These are phyloP conservation scores for Aspergillus japonicus DNA, from an alignment of 2,329 filamentous ascomycete genomes.

Conservation along the genomic window DNA sequence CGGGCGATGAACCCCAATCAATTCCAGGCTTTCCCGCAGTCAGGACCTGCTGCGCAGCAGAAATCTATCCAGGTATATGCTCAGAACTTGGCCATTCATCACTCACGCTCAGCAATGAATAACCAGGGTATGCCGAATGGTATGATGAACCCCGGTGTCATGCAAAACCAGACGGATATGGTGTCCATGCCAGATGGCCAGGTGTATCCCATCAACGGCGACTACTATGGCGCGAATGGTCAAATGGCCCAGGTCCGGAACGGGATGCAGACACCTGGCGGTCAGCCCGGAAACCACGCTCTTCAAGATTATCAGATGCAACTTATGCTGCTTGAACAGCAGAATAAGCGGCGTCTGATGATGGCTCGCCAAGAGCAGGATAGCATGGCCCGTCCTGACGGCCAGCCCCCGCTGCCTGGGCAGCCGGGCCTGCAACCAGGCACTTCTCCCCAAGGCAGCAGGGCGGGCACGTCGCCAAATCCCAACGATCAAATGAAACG, in stretches of 20 bases:
- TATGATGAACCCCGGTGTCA: conserved; percentile 61
- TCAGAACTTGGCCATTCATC: conserved; percentile 78
- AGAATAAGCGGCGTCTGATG: conserved; percentile 66
- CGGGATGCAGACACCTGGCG: conserved; percentile 42
- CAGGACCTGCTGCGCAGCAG: conserved; percentile 62
- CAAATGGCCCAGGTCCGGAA: conserved; percentile 53
- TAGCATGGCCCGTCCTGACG: conserved; percentile 54
- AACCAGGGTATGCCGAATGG: conserved; percentile 77
- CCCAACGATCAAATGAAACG: conserved; percentile 63
- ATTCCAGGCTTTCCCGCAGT: conserved; percentile 64
- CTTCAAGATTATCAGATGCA: conserved; percentile 71
- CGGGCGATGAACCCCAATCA: conserved; percentile 71
- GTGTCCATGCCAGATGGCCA: conserved; percentile 68
- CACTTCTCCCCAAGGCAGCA: conserved; percentile 59
- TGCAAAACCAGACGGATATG: conserved; percentile 78
- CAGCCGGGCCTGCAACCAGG: conserved; percentile 51
- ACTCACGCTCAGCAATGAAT: conserved; percentile 72
- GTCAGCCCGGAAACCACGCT: conserved; percentile 57
- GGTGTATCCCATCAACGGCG: conserved; percentile 43
- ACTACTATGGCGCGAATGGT: conserved; percentile 58
- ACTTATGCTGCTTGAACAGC: conserved; percentile 66
- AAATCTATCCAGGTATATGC: conserved; percentile 88
- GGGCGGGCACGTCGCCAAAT: conserved; percentile 60
- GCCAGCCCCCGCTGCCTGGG: conserved; percentile 47
- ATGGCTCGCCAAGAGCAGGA: conserved; percentile 68